Base-by-base conservation (phyloP, 352 stramenopile species). In the Phytophthora kernoviae region DNA sequence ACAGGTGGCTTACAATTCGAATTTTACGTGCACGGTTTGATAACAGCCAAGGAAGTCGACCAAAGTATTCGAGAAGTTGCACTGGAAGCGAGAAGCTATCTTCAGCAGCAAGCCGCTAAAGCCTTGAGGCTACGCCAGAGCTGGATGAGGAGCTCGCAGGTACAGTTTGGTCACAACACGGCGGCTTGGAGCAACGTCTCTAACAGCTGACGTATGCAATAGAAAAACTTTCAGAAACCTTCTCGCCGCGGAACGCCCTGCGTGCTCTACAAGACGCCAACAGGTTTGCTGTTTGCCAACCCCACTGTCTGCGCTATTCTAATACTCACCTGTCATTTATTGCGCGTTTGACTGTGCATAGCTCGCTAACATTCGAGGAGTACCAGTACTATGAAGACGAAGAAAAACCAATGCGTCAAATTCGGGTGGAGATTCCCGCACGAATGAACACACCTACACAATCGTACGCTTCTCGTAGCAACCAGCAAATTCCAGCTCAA, bases 1-100 rank as follows among this genome's bases (percentile, higher is more conserved):
- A 6, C 12, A 18, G 3, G 5, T 22, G 1, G 6, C 24, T 30
- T 7, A 30, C 24, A 7, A 12, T 20, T 54, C 8, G 10, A 12
- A 12, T 44, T 37, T 52, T 32, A 3, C 4, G 48, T 62, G 17
- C n/a, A 40, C 6, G 6, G 6, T 30, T 33, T 10, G 37, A 4
- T 27, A 22, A 47, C 32, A 90, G 81, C 81, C 2, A 79, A 65
- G 49, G 69, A 75, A 2, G 51, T 93, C 14, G 75, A 86, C 11
- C 67, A 91, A 33, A 79, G 67, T 11, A 91, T 93, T 22, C 79
- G 73, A 6, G 71, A 88, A n/a, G 75, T 88, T 43, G 84, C 84
- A 5, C 18, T 62, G 6, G 81, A 83, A 30, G 84, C 79, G 6
- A 57, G 84, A 27, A 74, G 67, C 33, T 80, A 81, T 46, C 71